Evolutionary conservation across 768 basidiomycete species (phyloP).

Genomic region (Russula dissimulans): DNA sequence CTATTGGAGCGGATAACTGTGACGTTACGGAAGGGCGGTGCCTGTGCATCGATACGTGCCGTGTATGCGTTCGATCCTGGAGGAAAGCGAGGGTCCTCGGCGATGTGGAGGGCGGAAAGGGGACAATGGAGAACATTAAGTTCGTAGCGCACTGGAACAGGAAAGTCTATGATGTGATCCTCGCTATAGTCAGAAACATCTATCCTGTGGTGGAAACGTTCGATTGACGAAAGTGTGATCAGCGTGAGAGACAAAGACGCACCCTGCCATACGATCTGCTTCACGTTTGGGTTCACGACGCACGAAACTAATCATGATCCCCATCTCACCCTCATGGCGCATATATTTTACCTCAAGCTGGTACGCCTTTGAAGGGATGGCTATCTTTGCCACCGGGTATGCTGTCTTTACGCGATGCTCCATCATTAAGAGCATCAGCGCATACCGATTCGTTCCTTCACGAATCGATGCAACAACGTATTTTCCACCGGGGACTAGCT

Average conservation of each 20-base stretch:
- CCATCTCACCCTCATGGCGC: slow-evolving; percentile 5
- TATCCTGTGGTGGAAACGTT: background rate
- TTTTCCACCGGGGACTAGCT: slow-evolving; percentile 20
- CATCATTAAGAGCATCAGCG: slow-evolving; percentile 16
- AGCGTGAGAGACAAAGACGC: background rate
- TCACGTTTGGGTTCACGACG: slow-evolving; percentile 11
- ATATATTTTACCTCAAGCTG: slow-evolving; percentile 17
- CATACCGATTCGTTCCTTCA: slow-evolving; percentile 9
- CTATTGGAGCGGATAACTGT: slow-evolving; percentile 10
- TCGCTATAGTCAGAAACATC: slow-evolving; percentile 17
- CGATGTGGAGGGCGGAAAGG: slow-evolving; percentile 12
- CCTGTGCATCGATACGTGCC: slow-evolving; percentile 1
- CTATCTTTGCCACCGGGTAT: slow-evolving; percentile 17
- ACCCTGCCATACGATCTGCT: slow-evolving; percentile 12
- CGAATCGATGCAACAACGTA: slow-evolving; percentile 16
- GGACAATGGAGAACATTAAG: slow-evolving; percentile 15
- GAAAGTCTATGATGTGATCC: slow-evolving; percentile 11
- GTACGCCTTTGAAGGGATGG: slow-evolving; percentile 11
- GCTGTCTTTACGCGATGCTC: slow-evolving; percentile 18
- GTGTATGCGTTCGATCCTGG: slow-evolving; percentile 14
- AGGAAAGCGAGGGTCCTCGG: slow-evolving; percentile 16
- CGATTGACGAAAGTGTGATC: background rate
- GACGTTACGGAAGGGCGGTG: slow-evolving; percentile 6
- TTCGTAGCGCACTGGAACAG: slow-evolving; percentile 17
- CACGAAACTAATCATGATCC: slow-evolving; percentile 16